A percentile compares a stretch with the other conserved stretches of the same genome.
Conservation (phyloP, 345 rosid genomes). For the Populus deltoides region DNA sequence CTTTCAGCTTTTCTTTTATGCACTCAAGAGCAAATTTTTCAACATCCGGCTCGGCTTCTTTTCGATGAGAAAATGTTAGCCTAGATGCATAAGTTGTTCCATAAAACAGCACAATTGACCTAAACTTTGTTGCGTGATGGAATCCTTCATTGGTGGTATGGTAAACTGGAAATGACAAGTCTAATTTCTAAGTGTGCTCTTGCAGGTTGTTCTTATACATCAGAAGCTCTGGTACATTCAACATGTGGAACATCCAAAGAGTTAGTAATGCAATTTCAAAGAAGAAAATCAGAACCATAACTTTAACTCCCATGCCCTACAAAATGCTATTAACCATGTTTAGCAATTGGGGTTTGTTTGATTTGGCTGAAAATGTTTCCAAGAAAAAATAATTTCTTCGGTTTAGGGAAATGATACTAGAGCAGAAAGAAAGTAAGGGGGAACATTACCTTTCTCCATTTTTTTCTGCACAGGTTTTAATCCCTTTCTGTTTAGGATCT, state of each 20-base stretch:
- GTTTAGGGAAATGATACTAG: no score
- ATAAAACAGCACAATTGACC: constrained; percentile 13
- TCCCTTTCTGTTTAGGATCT: no score
- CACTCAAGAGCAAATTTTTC: constrained; percentile 20
- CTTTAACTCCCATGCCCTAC: no score
- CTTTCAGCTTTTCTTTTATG: constrained; percentile 5
- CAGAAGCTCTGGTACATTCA: not conserved
- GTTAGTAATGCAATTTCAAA: no score
- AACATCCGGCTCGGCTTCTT: constrained; percentile 31
- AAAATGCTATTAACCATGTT: no score
- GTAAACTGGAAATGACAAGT: constrained; percentile 15
- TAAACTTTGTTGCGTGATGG: constrained; percentile 28
- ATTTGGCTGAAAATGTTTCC: no score
- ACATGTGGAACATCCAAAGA: not conserved
- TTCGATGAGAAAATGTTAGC: constrained; percentile 1
- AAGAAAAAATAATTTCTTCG: no score
- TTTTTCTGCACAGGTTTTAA: not conserved
- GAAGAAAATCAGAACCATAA: no score
- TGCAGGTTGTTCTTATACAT: constrained; percentile 18
- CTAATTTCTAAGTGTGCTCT: constrained; percentile 11
- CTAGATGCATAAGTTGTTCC: constrained; percentile 4
- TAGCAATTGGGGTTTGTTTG: no score
- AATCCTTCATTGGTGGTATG: constrained; percentile 24
- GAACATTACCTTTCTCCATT: not conserved
- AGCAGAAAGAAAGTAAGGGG: not conserved